Conservation (phyloP, 2,329 filamentous ascomycete genomes). For the Talaromyces sp. region DNA sequence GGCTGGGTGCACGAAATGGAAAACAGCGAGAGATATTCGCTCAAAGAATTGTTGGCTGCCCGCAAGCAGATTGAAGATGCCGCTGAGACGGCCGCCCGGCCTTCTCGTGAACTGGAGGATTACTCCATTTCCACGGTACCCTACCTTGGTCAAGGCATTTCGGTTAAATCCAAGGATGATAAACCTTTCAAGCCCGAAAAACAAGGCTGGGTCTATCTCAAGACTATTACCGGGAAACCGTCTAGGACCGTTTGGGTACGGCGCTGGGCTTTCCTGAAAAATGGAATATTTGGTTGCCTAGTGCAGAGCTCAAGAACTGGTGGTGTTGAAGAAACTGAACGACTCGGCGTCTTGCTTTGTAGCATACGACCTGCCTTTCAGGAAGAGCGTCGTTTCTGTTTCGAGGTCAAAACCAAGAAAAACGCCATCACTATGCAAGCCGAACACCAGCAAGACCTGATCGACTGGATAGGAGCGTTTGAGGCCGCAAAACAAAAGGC, state of each 20-base stretch:
- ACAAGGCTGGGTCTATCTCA: conserved; percentile 88
- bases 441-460: conserved; percentile 86
- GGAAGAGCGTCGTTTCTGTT: conserved; percentile 93
- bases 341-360: conserved; percentile 90
- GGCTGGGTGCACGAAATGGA: conserved; percentile 97
- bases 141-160: conserved; percentile 67
- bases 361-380: conserved; percentile 84
- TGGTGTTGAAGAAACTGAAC: conserved; percentile 90
- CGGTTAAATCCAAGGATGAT: conserved; percentile 51
- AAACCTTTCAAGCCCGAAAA: conserved; percentile 58
- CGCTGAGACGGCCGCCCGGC: conserved; percentile 64
- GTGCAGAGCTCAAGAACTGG: conserved; percentile 71
- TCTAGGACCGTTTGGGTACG: conserved; percentile 83
- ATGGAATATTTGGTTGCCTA: conserved; percentile 94
- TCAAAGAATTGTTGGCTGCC: conserved; percentile 70
- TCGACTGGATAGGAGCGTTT: conserved; percentile 89
- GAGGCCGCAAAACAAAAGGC: conserved; percentile 91
- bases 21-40: conserved; percentile 74
- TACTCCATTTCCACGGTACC: conserved; percentile 88
- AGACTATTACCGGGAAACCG: conserved; percentile 78
- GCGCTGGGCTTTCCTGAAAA: conserved; percentile 92
- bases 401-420: conserved; percentile 97
- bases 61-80: conserved; percentile 75
- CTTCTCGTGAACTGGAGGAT: conserved; percentile 86
- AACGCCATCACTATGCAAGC: conserved; percentile 84